These are phyloP conservation scores for Solioccasus polychromus DNA, from an alignment of 768 basidiomycete species.

Conservation along the genomic window DNA sequence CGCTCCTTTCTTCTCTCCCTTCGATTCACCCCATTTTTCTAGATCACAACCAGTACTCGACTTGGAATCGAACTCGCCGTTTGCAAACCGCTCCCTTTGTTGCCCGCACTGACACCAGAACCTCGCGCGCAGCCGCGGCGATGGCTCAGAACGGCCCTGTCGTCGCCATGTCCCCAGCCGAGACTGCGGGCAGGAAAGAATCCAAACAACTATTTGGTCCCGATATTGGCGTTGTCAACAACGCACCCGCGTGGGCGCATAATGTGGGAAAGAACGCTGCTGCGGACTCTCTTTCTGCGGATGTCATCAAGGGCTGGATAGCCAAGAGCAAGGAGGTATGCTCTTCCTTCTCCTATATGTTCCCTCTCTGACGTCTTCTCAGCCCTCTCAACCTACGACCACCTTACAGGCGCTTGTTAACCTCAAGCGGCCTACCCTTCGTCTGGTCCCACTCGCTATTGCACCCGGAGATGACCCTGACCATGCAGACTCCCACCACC, in stretches of 20 bases:
- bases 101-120: slow-evolving; percentile 48
- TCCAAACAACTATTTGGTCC: slow-evolving; percentile 85
- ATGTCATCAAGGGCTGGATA: slow-evolving; percentile 81
- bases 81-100: slow-evolving; percentile 50
- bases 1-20: not conserved
- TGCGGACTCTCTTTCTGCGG: slow-evolving; percentile 74
- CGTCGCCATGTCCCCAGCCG: slow-evolving; percentile 20
- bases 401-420: slow-evolving; percentile 94
- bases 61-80: slow-evolving; percentile 58
- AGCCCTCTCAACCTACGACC: slow-evolving; percentile 84
- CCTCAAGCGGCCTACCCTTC: slow-evolving; percentile 85
- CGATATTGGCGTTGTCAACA: slow-evolving; percentile 74
- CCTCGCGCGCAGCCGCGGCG: slow-evolving; percentile 46
- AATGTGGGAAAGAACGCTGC: slow-evolving; percentile 58
- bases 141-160: slow-evolving; percentile 43
- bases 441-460: slow-evolving; percentile 61
- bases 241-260: slow-evolving; percentile 70
- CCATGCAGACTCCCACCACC: slow-evolving; percentile 49
- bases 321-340: slow-evolving; percentile 81
- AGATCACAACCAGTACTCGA: slow-evolving; percentile 52
- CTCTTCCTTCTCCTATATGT: not conserved
- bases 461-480: slow-evolving; percentile 45
- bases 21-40: not conserved
- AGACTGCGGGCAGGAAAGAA: slow-evolving; percentile 40
- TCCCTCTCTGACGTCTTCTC: slow-evolving; percentile 1